These are phyloP conservation scores for Rhizopus microsporus DNA, from an alignment of 371 early-diverging fungal genomes.

Conservation along the genomic window DNA sequence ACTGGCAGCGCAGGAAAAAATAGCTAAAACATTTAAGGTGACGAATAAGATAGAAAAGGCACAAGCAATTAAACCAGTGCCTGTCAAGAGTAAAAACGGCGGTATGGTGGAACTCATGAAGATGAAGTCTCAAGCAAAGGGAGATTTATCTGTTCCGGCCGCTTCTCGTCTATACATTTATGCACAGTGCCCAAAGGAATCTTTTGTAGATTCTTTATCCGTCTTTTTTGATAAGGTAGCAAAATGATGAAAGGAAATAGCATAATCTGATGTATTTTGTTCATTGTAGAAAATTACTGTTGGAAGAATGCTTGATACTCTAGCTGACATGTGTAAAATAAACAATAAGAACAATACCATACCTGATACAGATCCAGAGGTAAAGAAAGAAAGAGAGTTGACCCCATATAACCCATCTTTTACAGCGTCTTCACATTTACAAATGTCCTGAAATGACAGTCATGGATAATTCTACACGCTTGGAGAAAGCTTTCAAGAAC, in stretches of 20 bases:
- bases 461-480: slow-evolving; percentile 16
- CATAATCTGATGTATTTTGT: not conserved
- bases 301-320: slow-evolving; percentile 25
- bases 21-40: slow-evolving; percentile 25
- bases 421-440: slow-evolving; percentile 26
- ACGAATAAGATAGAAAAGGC: not conserved
- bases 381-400: slow-evolving; percentile 7
- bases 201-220: slow-evolving; percentile 3
- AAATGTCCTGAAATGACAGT: slow-evolving; percentile 22
- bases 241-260: not conserved
- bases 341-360: slow-evolving; percentile 30
- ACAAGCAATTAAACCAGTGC: slow-evolving; percentile 7
- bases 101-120: slow-evolving; percentile 41
- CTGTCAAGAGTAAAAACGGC: slow-evolving; percentile 18
- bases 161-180: slow-evolving; percentile 31
- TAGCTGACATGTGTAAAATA: slow-evolving; percentile 26
- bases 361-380: slow-evolving; percentile 24
- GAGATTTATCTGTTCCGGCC: slow-evolving; percentile 23
- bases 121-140: slow-evolving; percentile 40
- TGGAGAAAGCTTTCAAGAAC: slow-evolving; percentile 20
- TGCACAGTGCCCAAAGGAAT: slow-evolving; percentile 26
- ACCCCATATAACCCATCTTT: not conserved
- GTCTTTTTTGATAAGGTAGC: slow-evolving; percentile 40
- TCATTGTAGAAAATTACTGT: slow-evolving; percentile 18
- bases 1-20: slow-evolving; percentile 27